Conservation (phyloP, 2,329 filamentous ascomycete species). For the Phialophora macrospora region DNA sequence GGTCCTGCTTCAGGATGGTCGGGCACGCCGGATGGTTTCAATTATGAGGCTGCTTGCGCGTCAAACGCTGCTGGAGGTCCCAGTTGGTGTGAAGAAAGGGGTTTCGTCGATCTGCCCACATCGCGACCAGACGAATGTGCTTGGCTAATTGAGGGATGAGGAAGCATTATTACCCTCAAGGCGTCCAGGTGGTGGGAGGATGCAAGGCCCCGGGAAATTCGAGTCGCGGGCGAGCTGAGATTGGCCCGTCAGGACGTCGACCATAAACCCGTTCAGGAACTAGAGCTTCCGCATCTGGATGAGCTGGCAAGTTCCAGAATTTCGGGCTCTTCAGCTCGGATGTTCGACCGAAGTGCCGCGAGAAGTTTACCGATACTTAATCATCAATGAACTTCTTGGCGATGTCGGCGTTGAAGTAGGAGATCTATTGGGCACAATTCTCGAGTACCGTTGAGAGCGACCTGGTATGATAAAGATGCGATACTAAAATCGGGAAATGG, state of each 20-base stretch:
- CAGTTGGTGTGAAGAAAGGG: neutral
- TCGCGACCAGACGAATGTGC: neutral
- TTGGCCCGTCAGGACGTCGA: neutral
- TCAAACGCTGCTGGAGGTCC: neutral
- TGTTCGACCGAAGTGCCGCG: neutral
- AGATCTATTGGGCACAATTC: neutral
- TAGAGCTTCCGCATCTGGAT: slow-evolving; percentile 15
- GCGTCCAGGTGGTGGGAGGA: neutral
- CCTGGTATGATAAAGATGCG: neutral
- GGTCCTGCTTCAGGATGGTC: neutral
- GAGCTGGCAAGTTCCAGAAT: slow-evolving; percentile 6
- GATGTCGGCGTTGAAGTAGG: neutral
- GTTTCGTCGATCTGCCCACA: neutral
- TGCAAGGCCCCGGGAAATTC: neutral
- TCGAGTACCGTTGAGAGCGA: neutral
- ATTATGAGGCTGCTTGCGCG: neutral
- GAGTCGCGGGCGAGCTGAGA: neutral
- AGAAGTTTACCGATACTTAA: neutral
- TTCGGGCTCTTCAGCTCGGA: neutral
- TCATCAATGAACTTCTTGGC: slow-evolving; percentile 1
- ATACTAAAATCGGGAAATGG: too few species aligned
- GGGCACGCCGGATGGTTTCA: neutral
- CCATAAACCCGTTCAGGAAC: slow-evolving; percentile 4
- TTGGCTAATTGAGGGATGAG: neutral
- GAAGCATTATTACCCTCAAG: neutral